Conservation (phyloP, 495 filamentous ascomycete genomes). For the Letharia lupina region DNA sequence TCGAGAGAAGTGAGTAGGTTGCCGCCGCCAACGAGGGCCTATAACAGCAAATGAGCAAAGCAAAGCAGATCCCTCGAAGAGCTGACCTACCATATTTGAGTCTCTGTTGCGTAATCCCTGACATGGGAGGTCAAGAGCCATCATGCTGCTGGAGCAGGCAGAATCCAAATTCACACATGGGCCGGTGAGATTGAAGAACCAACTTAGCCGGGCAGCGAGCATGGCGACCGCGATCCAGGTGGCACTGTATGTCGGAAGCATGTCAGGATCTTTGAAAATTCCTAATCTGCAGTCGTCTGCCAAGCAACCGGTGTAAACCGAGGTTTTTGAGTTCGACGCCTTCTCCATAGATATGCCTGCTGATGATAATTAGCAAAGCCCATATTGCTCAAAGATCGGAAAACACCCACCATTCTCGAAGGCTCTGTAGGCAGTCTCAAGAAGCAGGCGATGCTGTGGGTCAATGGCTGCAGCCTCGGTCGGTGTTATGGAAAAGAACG, state of each 20-base stretch:
- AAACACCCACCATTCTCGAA: constrained; percentile 52
- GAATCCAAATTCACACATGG: constrained; percentile 79
- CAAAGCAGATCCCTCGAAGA: too few relatives aligned
- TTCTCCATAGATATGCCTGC: constrained; percentile 43
- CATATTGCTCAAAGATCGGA: too few relatives aligned
- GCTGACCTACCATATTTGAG: constrained; percentile 23
- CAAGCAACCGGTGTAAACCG: constrained; percentile 20
- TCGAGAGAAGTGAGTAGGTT: constrained; percentile 29
- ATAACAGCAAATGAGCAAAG: too few relatives aligned
- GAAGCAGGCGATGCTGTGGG: constrained; percentile 64
- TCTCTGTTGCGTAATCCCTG: constrained; percentile 34
- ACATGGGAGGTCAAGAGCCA: constrained; percentile 34
- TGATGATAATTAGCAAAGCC: constrained; percentile 33
- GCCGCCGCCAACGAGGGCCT: constrained; percentile 38
- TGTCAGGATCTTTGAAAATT: constrained; percentile 10
- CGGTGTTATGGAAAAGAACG: constrained; percentile 18
- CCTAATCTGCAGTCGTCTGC: constrained; percentile 5
- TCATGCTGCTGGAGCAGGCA: constrained; percentile 39
- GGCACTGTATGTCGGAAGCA: background rate
- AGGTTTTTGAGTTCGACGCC: constrained; percentile 24
- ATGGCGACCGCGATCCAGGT: constrained; percentile 2
- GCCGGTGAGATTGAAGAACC: constrained; percentile 75
- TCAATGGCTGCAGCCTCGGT: constrained; percentile 58
- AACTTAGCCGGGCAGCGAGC: constrained; percentile 38
- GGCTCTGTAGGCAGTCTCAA: constrained; percentile 68